Base-by-base conservation (phyloP, 352 stramenopile genomes). In the Globisporangium emineosum region DNA sequence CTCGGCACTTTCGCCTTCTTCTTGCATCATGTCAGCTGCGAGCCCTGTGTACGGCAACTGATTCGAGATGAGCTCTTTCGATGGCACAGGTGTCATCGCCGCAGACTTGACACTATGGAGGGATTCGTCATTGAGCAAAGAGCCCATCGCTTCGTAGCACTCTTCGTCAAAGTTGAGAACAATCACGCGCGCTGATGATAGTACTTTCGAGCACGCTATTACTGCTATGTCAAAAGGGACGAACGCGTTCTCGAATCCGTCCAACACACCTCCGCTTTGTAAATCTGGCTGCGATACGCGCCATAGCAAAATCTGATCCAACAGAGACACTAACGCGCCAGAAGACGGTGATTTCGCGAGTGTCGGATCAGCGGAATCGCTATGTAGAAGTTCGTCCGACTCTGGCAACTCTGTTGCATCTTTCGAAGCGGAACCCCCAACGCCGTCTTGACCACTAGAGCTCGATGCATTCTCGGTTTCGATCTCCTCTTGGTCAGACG, bases 141-240 rank as follows among this genome's bases (percentile, higher is more conserved):
- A n/a, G 23, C 59, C 37, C 70, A 88, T 68, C 4, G 67, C 69
- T 29, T 92, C 84, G 54, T 91, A 93, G 7, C 74, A 73, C 13
- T 93, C 80, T 66, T 93, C 86, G 21, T 90, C 81, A 49, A 94
- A 79, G 1, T 60, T 72, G 19, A 94, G 60, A 40, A 86, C 65
- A 15, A 94, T 63, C 5, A 94, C 62, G 2, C 85, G 79, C n/a
- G 76, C 70, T 9, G 64, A 65, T 5, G 54, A 25, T 37, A 93
- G 68, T 0, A 75, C 66, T 21, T 71, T 76, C 0, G 65, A 68
- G 54, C 81, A 89, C 13, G 72, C 73, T 33, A 61, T 56, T 9
- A 90, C 19, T 3, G 70, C 76, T 49, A 70, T 67, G 25, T 83
- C 71, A 7, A 83, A 51, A 17, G 60, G 56, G 5, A 88, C 47